These are phyloP conservation scores for Spiromastix sp. DNA, from an alignment of 2,329 filamentous ascomycete species.

Conservation along the genomic window DNA sequence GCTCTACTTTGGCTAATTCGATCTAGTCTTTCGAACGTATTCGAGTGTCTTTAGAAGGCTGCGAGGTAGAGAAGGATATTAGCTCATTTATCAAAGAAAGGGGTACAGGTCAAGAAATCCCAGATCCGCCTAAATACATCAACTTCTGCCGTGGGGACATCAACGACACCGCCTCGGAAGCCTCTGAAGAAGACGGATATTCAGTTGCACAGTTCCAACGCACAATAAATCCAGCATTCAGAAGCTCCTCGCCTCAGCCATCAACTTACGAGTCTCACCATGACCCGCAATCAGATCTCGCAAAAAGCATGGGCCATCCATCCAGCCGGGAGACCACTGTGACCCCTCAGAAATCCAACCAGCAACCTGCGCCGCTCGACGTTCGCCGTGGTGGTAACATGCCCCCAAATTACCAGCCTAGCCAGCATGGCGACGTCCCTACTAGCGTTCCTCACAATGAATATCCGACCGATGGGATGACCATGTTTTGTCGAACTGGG, in stretches of 20 bases:
- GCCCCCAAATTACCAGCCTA: conserved; percentile 40
- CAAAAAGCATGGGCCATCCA: conserved; percentile 56
- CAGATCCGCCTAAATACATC: conserved; percentile 94
- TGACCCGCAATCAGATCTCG: conserved; percentile 66
- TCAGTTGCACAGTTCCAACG: conserved; percentile 93
- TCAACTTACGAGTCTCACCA: conserved; percentile 89
- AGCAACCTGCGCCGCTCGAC: conserved; percentile 4
- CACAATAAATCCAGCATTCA: conserved; percentile 89
- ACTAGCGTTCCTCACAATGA: conserved; percentile 72
- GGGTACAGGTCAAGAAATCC: conserved; percentile 94
- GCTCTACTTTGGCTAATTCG: too few relatives aligned
- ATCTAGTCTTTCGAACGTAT: conserved; percentile 81
- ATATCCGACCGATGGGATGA: conserved; percentile 93
- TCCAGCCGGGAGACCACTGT: conserved; percentile 42
- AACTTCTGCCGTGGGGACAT: conserved; percentile 91
- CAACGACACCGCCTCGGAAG: conserved; percentile 68
- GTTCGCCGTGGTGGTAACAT: conserved; percentile 29
- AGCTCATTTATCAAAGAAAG: conserved; percentile 73
- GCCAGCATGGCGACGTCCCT: conserved; percentile 55
- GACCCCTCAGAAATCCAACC: conserved; percentile 42
- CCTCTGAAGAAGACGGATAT: conserved; percentile 81
- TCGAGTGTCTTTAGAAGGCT: conserved; percentile 80
- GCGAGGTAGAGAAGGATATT: conserved; percentile 96
- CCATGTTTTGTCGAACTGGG: conserved; percentile 81
- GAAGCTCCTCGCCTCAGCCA: conserved; percentile 90